phyloP scores from a whole-genome alignment of 140 eudicot genomes.

The Anethum foeniculum region DNA sequence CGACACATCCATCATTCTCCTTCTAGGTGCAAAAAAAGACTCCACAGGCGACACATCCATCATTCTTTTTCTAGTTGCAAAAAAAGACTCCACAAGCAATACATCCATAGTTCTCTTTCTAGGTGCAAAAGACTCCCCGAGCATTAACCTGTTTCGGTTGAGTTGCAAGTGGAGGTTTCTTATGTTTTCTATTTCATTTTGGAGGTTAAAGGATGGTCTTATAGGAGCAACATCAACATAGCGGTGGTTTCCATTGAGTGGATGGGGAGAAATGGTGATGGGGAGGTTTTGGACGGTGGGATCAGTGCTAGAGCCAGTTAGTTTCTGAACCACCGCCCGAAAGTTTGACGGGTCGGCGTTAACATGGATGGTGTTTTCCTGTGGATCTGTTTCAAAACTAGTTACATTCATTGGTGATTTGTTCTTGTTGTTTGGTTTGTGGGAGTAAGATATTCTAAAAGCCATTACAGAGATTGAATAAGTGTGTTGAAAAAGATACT shows the following conservation, averaged over 20 bases:
- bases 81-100: background rate
- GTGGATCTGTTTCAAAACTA: background rate
- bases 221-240: slow-evolving; percentile 23
- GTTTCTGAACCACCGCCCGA: slow-evolving; percentile 48
- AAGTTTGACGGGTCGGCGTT: slow-evolving; percentile 54
- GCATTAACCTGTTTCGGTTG: background rate
- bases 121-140: background rate
- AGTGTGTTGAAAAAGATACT: no score
- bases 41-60: no score
- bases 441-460: no score
- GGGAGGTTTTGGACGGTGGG: slow-evolving; percentile 18
- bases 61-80: no score
- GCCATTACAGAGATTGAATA: no score
- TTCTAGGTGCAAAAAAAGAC: background rate
- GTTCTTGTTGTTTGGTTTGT: no score
- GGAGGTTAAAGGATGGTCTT: slow-evolving; percentile 43
- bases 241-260: background rate
- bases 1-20: slow-evolving; percentile 26
- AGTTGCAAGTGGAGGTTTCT: slow-evolving; percentile 57
- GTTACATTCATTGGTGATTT: background rate
- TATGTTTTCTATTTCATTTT: slow-evolving; percentile 39
- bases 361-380: slow-evolving; percentile 36
- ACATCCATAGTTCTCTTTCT: no score
- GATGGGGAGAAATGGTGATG: slow-evolving; percentile 8
- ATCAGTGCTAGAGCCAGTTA: slow-evolving; percentile 34